Conservation (phyloP, 441 rosid genomes). For the Bocquillonia castaneifolia region DNA sequence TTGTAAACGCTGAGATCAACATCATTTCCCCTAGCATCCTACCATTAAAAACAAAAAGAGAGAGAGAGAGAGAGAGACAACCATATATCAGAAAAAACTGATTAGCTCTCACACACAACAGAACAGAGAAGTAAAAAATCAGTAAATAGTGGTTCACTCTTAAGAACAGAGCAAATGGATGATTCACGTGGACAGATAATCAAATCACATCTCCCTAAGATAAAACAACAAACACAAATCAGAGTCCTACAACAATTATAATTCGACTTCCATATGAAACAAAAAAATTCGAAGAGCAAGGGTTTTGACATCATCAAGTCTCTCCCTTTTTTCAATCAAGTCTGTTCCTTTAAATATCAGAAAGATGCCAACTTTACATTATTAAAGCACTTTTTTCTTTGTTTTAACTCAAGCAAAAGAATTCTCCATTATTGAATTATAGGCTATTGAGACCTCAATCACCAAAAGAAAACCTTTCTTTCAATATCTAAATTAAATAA, state of each 20-base stretch:
- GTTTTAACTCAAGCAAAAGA: neutral
- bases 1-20: slow-evolving; percentile 72
- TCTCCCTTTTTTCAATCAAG: no score
- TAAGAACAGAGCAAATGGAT: neutral
- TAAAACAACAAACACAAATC: no score
- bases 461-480: neutral
- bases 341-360: neutral
- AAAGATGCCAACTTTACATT: neutral
- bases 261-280: neutral
- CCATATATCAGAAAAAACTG: neutral
- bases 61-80: neutral
- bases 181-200: no score
- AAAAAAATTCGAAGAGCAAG: slow-evolving; percentile 6
- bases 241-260: no score
- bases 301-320: neutral
- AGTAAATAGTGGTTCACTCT: neutral
- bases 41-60: neutral
- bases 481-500: neutral
- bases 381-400: neutral
- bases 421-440: neutral
- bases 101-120: neutral
- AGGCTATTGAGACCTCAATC: neutral
- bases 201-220: no score
- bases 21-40: slow-evolving; percentile 85
- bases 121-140: neutral